These are phyloP conservation scores for Trichosporon sp. DNA, from an alignment of 1,284 basidiomycete genomes.

Conservation along the genomic window DNA sequence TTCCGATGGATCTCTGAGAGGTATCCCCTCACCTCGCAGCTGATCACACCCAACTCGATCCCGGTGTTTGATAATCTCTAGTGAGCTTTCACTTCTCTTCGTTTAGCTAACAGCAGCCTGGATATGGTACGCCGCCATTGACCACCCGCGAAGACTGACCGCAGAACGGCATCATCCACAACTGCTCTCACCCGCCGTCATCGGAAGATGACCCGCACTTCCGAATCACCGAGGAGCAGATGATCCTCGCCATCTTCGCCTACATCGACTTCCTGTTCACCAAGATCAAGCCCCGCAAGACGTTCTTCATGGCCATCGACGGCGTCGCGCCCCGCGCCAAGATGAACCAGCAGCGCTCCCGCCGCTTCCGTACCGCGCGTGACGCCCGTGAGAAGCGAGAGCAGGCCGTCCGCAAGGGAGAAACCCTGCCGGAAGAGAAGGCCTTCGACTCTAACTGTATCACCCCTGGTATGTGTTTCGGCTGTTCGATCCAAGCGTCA, in stretches of 20 bases:
- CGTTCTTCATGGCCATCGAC: conserved; percentile 97
- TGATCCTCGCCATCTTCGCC: conserved; percentile 92
- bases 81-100: conserved; percentile 26
- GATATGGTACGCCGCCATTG: conserved; percentile 31
- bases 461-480: conserved; percentile 77
- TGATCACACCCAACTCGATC: conserved; percentile 85
- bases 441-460: conserved; percentile 99
- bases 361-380: conserved; percentile 91
- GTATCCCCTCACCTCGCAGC: conserved; percentile 95
- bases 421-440: conserved; percentile 85
- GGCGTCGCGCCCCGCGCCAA: conserved; percentile 97
- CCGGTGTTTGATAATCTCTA: conserved; percentile 52
- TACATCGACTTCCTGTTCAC: conserved; percentile 97
- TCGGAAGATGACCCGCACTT: conserved; percentile 89
- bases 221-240: conserved; percentile 90
- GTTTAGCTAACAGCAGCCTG: conserved; percentile 20
- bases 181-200: conserved; percentile 60
- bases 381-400: conserved; percentile 83
- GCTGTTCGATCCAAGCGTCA: background rate
- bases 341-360: conserved; percentile 97
- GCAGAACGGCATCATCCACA: conserved; percentile 99
- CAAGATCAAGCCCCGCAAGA: conserved; percentile 95
- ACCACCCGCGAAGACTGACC: conserved; percentile 8
- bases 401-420: conserved; percentile 81
- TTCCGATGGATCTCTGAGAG: conserved; percentile 69